These are phyloP conservation scores for Adansonia grandidieri DNA, from an alignment of 441 rosid species.

Conservation along the genomic window DNA sequence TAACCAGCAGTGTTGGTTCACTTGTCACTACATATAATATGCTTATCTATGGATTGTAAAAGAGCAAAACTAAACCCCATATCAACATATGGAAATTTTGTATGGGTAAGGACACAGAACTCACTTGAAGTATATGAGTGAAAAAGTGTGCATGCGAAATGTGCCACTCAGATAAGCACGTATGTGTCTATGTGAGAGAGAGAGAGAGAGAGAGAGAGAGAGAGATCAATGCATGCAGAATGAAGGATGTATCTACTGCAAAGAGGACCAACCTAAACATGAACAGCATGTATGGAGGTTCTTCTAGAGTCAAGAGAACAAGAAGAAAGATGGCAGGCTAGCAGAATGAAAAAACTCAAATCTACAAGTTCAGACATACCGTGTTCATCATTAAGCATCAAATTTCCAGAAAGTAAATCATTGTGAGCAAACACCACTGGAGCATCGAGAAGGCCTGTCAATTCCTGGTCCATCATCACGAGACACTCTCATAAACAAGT, in stretches of 20 bases:
- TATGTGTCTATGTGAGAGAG: neutral
- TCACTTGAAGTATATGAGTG: neutral
- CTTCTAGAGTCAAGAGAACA: neutral
- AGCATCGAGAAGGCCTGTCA: conserved; percentile 68
- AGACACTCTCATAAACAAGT: conserved; percentile 29
- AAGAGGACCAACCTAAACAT: neutral
- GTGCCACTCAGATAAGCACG: neutral
- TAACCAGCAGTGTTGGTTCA: neutral
- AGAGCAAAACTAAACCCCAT: neutral
- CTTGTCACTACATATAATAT: neutral
- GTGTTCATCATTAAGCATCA: conserved; percentile 87
- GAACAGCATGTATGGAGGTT: neutral
- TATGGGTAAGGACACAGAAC: neutral
- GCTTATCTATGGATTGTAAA: neutral
- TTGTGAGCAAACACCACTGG: conserved; percentile 94
- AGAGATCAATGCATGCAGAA: neutral
- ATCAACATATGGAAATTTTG: neutral
- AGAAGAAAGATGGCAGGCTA: conserved; percentile 9
- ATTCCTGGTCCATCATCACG: conserved; percentile 73
- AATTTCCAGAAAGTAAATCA: conserved; percentile 92
- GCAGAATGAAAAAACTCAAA: neutral
- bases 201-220: neutral
- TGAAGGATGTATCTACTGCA: neutral
- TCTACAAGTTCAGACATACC: conserved; percentile 43
- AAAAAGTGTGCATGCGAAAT: conserved; percentile 2